Conservation (phyloP, 23 red algal genomes). For the Gracilaria gracilis region DNA sequence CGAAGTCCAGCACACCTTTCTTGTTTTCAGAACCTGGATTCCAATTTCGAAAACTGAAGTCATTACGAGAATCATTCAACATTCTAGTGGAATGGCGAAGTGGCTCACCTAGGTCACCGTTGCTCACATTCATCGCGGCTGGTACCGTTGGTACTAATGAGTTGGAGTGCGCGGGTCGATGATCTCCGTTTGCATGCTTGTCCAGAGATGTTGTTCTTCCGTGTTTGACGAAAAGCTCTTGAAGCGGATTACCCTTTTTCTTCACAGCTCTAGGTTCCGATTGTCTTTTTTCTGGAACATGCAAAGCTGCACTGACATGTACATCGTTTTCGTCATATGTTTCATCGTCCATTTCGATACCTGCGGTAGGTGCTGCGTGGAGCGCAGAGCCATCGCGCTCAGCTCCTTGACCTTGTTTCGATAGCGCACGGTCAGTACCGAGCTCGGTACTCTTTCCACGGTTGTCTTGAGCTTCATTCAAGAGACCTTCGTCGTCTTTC, state of each 20-base stretch:
- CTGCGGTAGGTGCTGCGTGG: not conserved
- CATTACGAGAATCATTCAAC: too few species aligned
- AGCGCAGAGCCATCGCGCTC: not conserved
- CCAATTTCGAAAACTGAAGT: too few species aligned
- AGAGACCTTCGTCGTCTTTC: not conserved
- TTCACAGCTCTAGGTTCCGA: not conserved
- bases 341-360: not conserved
- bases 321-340: not conserved
- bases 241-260: not conserved
- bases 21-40: too few species aligned
- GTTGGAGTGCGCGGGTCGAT: not conserved
- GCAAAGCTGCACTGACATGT: not conserved
- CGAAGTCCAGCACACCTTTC: not conserved
- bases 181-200: not conserved
- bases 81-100: too few species aligned
- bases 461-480: not conserved
- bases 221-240: not conserved
- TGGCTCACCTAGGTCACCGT: too few species aligned
- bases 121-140: not conserved
- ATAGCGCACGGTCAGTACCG: not conserved
- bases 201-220: not conserved
- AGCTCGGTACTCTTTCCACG: not conserved
- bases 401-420: not conserved
- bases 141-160: not conserved
- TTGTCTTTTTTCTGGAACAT: not conserved